Base-by-base conservation (phyloP, 2,329 filamentous ascomycete species). In the Cadophora sp. region DNA sequence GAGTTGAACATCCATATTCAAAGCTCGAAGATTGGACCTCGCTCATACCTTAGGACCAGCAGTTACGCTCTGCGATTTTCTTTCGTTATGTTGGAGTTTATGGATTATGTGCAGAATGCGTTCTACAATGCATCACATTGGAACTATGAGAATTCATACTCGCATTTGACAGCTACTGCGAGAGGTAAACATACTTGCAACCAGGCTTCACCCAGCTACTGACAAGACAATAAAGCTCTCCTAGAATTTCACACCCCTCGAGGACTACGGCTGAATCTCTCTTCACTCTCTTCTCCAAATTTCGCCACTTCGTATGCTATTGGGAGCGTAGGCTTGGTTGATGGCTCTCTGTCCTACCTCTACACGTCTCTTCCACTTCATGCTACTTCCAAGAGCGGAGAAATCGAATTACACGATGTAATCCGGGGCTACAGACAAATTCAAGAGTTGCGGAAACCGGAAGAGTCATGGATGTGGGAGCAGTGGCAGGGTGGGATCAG, bases 341-440 rank as follows among this genome's bases (percentile, higher is more conserved):
- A 98, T 81, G 96, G 96, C 78, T 97, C 94, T n/a, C 87, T 99
- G 67, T 97, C 94, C 16, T 99, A 98, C 81, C 88, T 99, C 64
- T 98, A 97, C 83, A 97, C 94, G 60, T 97, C 93, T 2, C 85
- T 96, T 9, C 90, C 93, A 14, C 86, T 98, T 66, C 82, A 84
- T 48, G 90, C 62, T 82, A 87, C 82, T 71, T 93, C 84, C 79
- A 87, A 89, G 79, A 97, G 93, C 74, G 89, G 90, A 59, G 83
- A 87, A 26, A 90, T 97, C 46, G 89, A 93, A 16, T 83, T 99
- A 11, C 90, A 90, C 37, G 86, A 90, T 73, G 86, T 97, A 26
- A 87, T 97, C 61, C 88, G 89, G 66, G 94, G 95, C 1, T 98
- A 97, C 79, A 88, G 91, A 67, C 91, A 94, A 73, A 84, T 97